Evolutionary conservation across 352 stramenopile genomes (phyloP).

Genomic region (Phytophthora cactorum): DNA sequence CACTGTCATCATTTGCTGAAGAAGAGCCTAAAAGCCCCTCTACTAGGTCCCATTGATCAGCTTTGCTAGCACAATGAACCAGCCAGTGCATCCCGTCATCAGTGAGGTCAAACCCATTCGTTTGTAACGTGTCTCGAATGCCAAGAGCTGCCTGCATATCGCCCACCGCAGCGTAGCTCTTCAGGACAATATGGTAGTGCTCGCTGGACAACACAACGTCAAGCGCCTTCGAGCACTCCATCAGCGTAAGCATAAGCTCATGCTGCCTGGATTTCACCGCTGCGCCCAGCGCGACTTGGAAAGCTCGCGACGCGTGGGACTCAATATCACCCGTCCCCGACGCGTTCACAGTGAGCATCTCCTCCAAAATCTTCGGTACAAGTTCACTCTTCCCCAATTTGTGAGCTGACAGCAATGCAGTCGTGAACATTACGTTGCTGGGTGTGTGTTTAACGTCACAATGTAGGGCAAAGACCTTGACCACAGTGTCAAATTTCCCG

Average conservation of each 20-base stretch:
- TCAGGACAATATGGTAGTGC: conserved; percentile 79
- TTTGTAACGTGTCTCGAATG: conserved; percentile 52
- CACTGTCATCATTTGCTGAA: conserved; percentile 22
- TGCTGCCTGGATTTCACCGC: conserved; percentile 70
- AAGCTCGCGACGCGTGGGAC: conserved; percentile 6
- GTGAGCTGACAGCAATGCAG: conserved; percentile 20
- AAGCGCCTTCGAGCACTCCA: conserved; percentile 66
- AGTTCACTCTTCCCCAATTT: conserved; percentile 3
- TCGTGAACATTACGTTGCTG: conserved; percentile 72
- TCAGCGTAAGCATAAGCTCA: conserved; percentile 75
- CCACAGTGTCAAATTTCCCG: conserved; percentile 52
- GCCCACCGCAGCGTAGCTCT: conserved; percentile 63
- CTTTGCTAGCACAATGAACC: conserved; percentile 65
- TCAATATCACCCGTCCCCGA: not conserved
- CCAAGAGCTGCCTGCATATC: conserved; percentile 63
- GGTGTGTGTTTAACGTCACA: conserved; percentile 60
- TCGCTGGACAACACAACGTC: conserved; percentile 61
- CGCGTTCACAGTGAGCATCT: conserved; percentile 9
- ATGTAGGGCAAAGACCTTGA: conserved; percentile 75
- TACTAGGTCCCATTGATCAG: conserved; percentile 55
- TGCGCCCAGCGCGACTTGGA: conserved; percentile 51
- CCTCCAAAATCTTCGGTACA: conserved; percentile 6
- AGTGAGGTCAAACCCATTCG: conserved; percentile 58
- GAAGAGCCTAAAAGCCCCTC: conserved; percentile 42
- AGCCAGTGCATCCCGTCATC: conserved; percentile 72